Conservation (phyloP, 352 stramenopile species). For the Blastocystis sp. region DNA sequence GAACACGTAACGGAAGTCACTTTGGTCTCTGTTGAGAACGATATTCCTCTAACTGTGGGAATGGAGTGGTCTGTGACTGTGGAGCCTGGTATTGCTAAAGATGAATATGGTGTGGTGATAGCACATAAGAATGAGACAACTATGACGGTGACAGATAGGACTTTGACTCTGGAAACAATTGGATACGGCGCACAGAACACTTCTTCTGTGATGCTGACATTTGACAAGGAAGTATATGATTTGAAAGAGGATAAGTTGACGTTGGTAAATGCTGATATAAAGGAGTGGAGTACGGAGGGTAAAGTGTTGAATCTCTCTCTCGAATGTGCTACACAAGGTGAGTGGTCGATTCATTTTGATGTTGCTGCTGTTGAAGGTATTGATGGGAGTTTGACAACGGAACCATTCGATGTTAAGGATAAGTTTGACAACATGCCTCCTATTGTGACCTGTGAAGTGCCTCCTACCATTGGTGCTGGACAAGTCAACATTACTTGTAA, state of each 20-base stretch:
- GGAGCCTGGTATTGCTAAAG: neutral
- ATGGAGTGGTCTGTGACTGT: neutral
- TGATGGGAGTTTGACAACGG: neutral
- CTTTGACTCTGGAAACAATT: neutral
- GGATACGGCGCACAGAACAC: neutral
- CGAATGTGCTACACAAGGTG: neutral
- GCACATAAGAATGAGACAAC: neutral
- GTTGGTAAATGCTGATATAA: neutral
- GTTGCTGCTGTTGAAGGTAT: neutral
- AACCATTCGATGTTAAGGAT: neutral
- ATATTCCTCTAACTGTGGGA: neutral
- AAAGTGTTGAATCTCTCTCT: neutral
- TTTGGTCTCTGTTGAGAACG: neutral
- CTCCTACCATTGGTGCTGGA: neutral
- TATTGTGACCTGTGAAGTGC: slow-evolving; percentile 11
- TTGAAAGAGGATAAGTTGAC: neutral
- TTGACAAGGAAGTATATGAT: neutral
- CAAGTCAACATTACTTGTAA: neutral
- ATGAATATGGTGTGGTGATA: neutral
- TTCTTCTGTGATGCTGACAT: neutral
- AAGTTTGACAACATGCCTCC: neutral
- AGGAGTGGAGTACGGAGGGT: neutral
- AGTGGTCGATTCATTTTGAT: neutral
- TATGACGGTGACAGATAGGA: neutral
- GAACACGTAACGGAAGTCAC: neutral